Evolutionary conservation across 2,329 filamentous ascomycete genomes (phyloP).

Genomic region (Achaetomium macrosporum): DNA sequence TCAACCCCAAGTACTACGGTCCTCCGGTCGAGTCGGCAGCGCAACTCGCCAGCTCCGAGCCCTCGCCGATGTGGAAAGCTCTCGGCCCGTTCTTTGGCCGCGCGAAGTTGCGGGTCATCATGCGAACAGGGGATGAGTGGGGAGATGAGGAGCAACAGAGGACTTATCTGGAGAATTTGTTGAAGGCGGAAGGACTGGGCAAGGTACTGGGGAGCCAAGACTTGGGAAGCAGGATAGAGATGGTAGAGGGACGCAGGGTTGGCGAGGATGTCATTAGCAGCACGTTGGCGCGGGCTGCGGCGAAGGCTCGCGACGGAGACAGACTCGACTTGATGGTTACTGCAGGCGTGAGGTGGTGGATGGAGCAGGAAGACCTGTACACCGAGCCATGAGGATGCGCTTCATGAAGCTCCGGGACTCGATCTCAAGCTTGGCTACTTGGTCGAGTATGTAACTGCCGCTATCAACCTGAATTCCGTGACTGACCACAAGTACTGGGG

Average conservation of each 20-base stretch:
- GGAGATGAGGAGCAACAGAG: slow-evolving; percentile 50
- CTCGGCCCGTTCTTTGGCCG: slow-evolving; percentile 59
- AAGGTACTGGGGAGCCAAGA: slow-evolving; percentile 47
- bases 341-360: slow-evolving; percentile 50
- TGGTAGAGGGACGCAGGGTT: slow-evolving; percentile 46
- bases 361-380: slow-evolving; percentile 54
- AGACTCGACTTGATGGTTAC: slow-evolving; percentile 51
- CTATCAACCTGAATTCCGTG: no score
- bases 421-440: no score
- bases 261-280: slow-evolving; percentile 46
- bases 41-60: neutral
- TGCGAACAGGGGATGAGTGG: slow-evolving; percentile 56
- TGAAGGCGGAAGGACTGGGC: slow-evolving; percentile 39
- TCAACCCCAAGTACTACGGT: slow-evolving; percentile 66
- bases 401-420: neutral
- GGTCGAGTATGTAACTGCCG: no score
- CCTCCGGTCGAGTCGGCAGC: slow-evolving; percentile 27
- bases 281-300: slow-evolving; percentile 58
- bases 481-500: no score
- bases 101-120: slow-evolving; percentile 58
- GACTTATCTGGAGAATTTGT: slow-evolving; percentile 47
- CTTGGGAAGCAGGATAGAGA: slow-evolving; percentile 57
- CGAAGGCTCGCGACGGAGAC: slow-evolving; percentile 41
- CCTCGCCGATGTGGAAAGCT: slow-evolving; percentile 43
- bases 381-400: slow-evolving; percentile 9